Percentiles rank a stretch among this genome's conserved stretches.
Conservation (phyloP, 169 alveolate species). For the Plasmodium sp. region DNA sequence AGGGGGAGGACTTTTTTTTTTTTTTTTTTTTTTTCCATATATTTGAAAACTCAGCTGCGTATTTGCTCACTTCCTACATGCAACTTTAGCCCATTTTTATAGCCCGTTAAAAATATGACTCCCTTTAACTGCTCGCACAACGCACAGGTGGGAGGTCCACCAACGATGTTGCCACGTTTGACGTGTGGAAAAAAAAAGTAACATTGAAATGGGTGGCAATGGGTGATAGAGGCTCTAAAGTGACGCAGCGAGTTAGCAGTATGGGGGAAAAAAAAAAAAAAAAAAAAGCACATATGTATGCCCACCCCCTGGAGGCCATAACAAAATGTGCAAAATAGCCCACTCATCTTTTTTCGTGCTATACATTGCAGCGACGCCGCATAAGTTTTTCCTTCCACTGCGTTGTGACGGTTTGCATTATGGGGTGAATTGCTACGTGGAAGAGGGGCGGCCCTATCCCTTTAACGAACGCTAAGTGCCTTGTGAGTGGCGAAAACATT, state of each 20-base stretch:
- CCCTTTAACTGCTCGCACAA: background rate
- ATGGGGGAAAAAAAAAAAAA: background rate
- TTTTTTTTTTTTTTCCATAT: background rate
- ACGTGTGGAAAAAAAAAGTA: background rate
- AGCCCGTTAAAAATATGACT: background rate
- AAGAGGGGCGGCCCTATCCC: background rate
- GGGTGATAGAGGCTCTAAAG: background rate
- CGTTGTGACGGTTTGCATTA: background rate
- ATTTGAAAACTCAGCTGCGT: background rate
- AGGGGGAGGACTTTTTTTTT: background rate
- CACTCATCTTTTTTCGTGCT: background rate
- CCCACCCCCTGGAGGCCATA: background rate
- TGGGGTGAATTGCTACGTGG: background rate
- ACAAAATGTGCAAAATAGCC: background rate
- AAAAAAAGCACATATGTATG: background rate
- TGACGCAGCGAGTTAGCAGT: background rate
- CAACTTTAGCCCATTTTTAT: background rate
- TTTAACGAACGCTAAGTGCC: background rate
- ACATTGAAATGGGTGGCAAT: background rate
- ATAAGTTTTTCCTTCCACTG: background rate
- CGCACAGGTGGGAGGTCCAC: background rate
- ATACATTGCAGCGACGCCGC: background rate
- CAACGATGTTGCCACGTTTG: background rate
- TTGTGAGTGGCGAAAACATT: background rate
- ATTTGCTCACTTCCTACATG: background rate